These are phyloP conservation scores for Moesziomyces parantarcticus DNA, from an alignment of 1,284 basidiomycete genomes.

Conservation along the genomic window DNA sequence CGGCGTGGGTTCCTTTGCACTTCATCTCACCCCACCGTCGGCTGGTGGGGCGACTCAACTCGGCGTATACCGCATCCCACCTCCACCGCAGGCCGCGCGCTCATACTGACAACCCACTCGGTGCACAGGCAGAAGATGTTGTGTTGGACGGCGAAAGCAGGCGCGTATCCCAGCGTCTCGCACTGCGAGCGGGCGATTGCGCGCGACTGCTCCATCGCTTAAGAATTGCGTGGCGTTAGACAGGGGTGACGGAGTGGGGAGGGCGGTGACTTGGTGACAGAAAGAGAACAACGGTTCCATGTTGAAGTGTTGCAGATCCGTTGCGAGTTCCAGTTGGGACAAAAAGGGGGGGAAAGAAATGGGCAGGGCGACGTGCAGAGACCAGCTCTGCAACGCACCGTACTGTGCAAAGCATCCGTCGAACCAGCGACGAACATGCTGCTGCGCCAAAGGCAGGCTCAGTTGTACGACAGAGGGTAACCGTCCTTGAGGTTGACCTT, in stretches of 20 bases:
- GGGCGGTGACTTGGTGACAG: neutral
- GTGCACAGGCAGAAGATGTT: neutral
- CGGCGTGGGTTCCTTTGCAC: no score
- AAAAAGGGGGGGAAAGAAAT: no score
- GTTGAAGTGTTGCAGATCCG: no score
- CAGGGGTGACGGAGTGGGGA: constrained; percentile 1
- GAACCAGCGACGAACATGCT: constrained; percentile 13
- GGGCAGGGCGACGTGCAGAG: no score
- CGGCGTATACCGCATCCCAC: no score
- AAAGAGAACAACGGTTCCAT: no score
- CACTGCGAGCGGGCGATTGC: constrained; percentile 18
- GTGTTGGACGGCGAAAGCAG: neutral
- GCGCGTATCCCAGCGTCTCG: constrained; percentile 17
- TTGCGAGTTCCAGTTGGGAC: no score
- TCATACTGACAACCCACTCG: no score
- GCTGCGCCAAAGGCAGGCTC: neutral
- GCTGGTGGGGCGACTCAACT: no score
- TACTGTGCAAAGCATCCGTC: neutral
- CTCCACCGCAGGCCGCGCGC: constrained; percentile 2
- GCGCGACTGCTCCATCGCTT: no score
- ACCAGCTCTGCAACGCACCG: no score
- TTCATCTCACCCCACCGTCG: no score
- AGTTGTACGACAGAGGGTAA: constrained; percentile 36
- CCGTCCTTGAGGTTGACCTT: constrained; percentile 35
- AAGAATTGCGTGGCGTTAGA: neutral